These are phyloP conservation scores for Paramecium octaurelia DNA, from an alignment of 73 alveolate species.

Conservation along the genomic window DNA sequence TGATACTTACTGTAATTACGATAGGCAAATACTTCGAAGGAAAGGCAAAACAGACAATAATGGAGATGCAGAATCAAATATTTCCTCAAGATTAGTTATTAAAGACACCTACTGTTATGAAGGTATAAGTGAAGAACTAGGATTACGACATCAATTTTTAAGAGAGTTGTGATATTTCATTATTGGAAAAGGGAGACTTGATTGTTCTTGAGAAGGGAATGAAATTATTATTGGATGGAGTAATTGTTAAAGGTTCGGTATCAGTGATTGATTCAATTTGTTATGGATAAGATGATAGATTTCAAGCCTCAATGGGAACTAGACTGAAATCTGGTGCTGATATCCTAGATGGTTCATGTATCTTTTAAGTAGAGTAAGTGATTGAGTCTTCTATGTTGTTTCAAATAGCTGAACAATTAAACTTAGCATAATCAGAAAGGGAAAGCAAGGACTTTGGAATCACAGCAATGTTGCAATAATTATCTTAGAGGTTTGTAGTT, in stretches of 20 bases:
- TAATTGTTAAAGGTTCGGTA: slow-evolving; percentile 61
- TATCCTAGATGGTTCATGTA: slow-evolving; percentile 52
- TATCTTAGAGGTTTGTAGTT: slow-evolving; percentile 41
- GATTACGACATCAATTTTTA: slow-evolving; percentile 62
- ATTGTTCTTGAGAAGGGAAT: slow-evolving; percentile 82
- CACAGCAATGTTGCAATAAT: slow-evolving; percentile 47
- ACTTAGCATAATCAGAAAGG: slow-evolving; percentile 59
- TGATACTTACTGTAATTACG: slow-evolving; percentile 70
- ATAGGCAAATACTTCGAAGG: slow-evolving; percentile 86
- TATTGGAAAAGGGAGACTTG: slow-evolving; percentile 75
- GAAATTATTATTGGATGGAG: slow-evolving; percentile 87
- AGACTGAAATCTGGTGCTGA: slow-evolving; percentile 59
- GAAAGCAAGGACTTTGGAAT: slow-evolving; percentile 65
- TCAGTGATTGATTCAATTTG: slow-evolving; percentile 58
- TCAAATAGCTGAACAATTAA: slow-evolving; percentile 42
- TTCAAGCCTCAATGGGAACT: slow-evolving; percentile 38
- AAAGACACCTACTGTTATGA: slow-evolving; percentile 64
- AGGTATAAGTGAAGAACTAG: slow-evolving; percentile 68
- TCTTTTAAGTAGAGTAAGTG: slow-evolving; percentile 33
- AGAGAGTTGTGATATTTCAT: slow-evolving; percentile 5
- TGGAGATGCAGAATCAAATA: slow-evolving; percentile 61
- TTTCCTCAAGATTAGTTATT: slow-evolving; percentile 63
- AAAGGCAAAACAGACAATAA: slow-evolving; percentile 72
- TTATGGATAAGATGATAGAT: slow-evolving; percentile 58
- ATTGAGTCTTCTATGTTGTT: slow-evolving; percentile 52